These are phyloP conservation scores for Amoeboaphelidium protococcarum DNA, from an alignment of 371 early-diverging fungal genomes.

Conservation along the genomic window DNA sequence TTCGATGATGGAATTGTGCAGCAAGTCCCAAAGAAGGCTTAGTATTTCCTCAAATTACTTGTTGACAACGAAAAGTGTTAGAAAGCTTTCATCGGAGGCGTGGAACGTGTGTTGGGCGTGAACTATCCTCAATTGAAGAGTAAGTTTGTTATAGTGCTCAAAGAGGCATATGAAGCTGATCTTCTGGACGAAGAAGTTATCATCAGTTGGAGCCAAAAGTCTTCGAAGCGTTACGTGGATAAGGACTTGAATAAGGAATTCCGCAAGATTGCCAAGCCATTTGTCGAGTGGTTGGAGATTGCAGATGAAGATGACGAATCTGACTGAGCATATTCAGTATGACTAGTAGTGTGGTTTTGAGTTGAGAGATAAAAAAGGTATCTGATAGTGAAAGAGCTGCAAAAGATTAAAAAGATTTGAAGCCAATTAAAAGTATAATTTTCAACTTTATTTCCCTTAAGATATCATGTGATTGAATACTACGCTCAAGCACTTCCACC, in stretches of 20 bases:
- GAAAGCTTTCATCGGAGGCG: conserved; percentile 62
- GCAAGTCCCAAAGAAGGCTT: conserved; percentile 14
- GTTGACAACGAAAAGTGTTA: conserved; percentile 46
- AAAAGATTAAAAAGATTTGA: too few species aligned
- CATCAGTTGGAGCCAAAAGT: conserved; percentile 65
- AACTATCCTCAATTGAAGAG: conserved; percentile 32
- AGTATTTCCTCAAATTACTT: conserved; percentile 37
- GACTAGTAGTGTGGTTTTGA: too few species aligned
- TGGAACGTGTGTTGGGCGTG: conserved; percentile 58
- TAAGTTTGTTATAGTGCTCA: conserved; percentile 49
- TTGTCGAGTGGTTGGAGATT: conserved; percentile 59
- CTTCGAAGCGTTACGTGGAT: conserved; percentile 66
- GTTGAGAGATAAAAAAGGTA: too few species aligned
- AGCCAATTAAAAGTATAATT: too few species aligned
- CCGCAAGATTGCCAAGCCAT: conserved; percentile 53
- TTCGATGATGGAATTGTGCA: conserved; percentile 12
- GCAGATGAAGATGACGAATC: conserved; percentile 24
- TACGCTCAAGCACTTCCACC: not conserved
- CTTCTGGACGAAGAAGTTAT: conserved; percentile 70
- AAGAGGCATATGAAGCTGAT: conserved; percentile 67
- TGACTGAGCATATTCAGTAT: too few species aligned
- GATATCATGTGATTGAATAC: not conserved
- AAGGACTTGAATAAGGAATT: conserved; percentile 38
- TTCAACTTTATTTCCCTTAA: too few species aligned
- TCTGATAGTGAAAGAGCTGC: too few species aligned